Evolutionary conservation across 1,284 basidiomycete species (phyloP).

Genomic region (Sparassis latifolia): DNA sequence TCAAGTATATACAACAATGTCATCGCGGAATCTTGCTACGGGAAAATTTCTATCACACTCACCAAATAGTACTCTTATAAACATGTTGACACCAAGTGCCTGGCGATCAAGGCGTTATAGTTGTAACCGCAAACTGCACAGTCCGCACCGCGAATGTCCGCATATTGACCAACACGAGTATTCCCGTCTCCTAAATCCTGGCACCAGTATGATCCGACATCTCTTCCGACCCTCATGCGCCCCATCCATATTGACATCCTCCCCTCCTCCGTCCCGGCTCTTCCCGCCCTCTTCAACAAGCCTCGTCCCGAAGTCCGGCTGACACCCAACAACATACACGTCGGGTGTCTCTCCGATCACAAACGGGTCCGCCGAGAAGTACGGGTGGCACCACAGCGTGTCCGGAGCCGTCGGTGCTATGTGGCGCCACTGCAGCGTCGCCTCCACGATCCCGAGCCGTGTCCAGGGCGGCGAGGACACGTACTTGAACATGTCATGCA

Average conservation of each 20-base stretch:
- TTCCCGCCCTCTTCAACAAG: constrained; percentile 43
- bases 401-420: constrained; percentile 97
- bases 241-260: constrained; percentile 10
- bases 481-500: constrained; percentile 97
- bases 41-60: background rate
- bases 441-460: constrained; percentile 67
- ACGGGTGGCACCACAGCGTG: constrained; percentile 98
- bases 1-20: background rate
- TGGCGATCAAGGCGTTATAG: constrained; percentile 20
- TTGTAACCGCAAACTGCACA: constrained; percentile 28
- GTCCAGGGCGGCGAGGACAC: constrained; percentile 61
- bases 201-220: constrained; percentile 80
- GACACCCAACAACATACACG: constrained; percentile 90
- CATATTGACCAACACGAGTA: constrained; percentile 58
- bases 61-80: background rate
- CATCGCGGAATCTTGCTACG: background rate
- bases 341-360: constrained; percentile 81
- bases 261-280: constrained; percentile 17
- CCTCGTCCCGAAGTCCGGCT: constrained; percentile 76
- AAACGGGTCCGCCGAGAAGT: constrained; percentile 86
- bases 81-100: constrained; percentile 5
- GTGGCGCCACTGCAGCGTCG: constrained; percentile 90
- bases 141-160: constrained; percentile 43
- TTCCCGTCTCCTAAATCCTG: constrained; percentile 69
- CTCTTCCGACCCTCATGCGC: constrained; percentile 30